Evolutionary conservation across 768 basidiomycete genomes (phyloP).

Genomic region (Mycena chlorophos): DNA sequence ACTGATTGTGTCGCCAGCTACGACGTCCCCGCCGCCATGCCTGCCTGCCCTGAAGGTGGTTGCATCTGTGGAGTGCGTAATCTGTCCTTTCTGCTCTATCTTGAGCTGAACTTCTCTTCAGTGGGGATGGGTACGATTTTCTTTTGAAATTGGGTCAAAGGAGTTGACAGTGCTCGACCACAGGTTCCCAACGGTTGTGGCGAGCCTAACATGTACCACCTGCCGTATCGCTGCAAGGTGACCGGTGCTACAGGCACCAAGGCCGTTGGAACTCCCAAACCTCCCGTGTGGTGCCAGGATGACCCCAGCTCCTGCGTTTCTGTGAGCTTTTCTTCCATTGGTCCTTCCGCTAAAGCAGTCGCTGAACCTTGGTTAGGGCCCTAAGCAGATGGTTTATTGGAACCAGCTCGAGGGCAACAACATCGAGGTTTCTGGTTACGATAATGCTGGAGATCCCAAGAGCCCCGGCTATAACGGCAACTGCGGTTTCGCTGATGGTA

Average conservation of each 20-base stretch:
- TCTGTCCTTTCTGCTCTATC: neutral
- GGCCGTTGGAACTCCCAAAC: conserved; percentile 42
- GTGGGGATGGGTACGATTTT: conserved; percentile 54
- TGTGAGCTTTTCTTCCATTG: too few species aligned
- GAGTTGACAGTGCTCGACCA: neutral
- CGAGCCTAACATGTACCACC: conserved; percentile 53
- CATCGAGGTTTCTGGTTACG: conserved; percentile 43
- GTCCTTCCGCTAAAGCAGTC: neutral
- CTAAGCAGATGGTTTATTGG: conserved; percentile 60
- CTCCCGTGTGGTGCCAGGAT: conserved; percentile 55
- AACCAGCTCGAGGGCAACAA: conserved; percentile 52
- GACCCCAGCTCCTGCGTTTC: conserved; percentile 40
- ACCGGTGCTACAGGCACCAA: conserved; percentile 41
- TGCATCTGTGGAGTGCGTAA: conserved; percentile 53
- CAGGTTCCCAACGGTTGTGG: conserved; percentile 51
- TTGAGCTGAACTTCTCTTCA: conserved; percentile 23
- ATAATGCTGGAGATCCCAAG: conserved; percentile 39
- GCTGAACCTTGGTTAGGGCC: conserved; percentile 31
- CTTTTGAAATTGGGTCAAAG: neutral
- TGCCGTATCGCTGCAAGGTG: conserved; percentile 50
- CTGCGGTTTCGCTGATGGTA: conserved; percentile 49
- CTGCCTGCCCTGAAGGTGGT: conserved; percentile 49
- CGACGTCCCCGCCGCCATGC: conserved; percentile 49
- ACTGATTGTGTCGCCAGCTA: too few species aligned
- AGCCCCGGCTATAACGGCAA: conserved; percentile 52